These are phyloP conservation scores for Lanmaoa rubissima DNA, from an alignment of 768 basidiomycete species.

Conservation along the genomic window DNA sequence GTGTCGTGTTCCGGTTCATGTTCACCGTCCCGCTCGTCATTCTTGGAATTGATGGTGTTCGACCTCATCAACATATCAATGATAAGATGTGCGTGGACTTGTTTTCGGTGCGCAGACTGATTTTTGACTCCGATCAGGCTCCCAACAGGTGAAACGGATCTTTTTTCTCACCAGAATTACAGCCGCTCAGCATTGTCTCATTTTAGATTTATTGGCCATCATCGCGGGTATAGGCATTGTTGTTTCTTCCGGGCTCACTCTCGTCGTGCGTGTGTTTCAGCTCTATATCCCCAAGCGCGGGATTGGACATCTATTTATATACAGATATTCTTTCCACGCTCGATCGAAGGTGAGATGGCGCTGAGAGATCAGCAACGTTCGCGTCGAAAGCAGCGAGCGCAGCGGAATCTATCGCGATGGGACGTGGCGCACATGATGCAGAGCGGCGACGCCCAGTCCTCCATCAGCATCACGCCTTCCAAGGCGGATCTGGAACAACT, in stretches of 20 bases:
- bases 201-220: slow-evolving; percentile 57
- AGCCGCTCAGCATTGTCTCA: not conserved
- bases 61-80: slow-evolving; percentile 62
- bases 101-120: not conserved
- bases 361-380: slow-evolving; percentile 43
- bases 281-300: too few relatives aligned
- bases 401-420: slow-evolving; percentile 17
- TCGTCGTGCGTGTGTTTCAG: slow-evolving; percentile 47
- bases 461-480: slow-evolving; percentile 13
- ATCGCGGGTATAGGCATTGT: slow-evolving; percentile 56
- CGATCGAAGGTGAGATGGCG: slow-evolving; percentile 62
- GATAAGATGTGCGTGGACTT: slow-evolving; percentile 44
- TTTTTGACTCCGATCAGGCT: slow-evolving; percentile 21
- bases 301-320: not conserved
- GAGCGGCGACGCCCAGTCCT: not conserved
- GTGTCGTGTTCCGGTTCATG: slow-evolving; percentile 69
- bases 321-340: slow-evolving; percentile 85
- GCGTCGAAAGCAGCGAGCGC: slow-evolving; percentile 1
- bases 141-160: slow-evolving; percentile 18
- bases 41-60: slow-evolving; percentile 67
- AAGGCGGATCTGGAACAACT: not conserved
- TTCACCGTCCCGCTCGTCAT: slow-evolving; percentile 65
- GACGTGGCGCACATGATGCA: not conserved
- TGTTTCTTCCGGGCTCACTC: slow-evolving; percentile 71
- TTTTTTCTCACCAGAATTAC: too few relatives aligned